These are phyloP conservation scores for Sordaria brevicollis DNA, from an alignment of 495 filamentous ascomycete species.

Conservation along the genomic window DNA sequence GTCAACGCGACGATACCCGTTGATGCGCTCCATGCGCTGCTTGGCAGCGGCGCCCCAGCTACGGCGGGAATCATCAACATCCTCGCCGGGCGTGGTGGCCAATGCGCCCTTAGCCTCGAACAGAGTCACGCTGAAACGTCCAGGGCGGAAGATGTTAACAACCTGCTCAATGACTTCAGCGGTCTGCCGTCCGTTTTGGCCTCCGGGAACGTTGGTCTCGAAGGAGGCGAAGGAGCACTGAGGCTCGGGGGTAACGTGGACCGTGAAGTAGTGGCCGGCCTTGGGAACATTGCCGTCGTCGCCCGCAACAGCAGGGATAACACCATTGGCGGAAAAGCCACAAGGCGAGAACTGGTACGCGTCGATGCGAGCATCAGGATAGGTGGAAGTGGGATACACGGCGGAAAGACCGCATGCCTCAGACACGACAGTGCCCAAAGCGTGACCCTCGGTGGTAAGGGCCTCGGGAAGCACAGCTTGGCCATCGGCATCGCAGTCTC, in stretches of 20 bases:
- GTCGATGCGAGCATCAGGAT: constrained; percentile 89
- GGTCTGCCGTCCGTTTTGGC: constrained; percentile 78
- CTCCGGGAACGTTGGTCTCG: constrained; percentile 95
- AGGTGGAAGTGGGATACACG: constrained; percentile 76
- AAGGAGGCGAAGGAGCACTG: constrained; percentile 98
- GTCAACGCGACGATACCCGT: constrained; percentile 83
- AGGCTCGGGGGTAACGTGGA: constrained; percentile 96
- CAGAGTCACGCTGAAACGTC: constrained; percentile 91
- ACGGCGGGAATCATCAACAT: constrained; percentile 35
- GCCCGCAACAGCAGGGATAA: constrained; percentile 55
- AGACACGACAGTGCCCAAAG: constrained; percentile 85
- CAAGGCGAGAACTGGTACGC: constrained; percentile 96
- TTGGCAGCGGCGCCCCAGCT: constrained; percentile 31
- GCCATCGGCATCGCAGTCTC: constrained; percentile 41
- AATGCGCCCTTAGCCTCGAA: constrained; percentile 73
- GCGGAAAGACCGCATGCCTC: constrained; percentile 82
- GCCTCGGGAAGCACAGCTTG: constrained; percentile 48
- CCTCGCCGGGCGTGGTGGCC: constrained; percentile 23
- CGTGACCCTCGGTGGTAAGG: constrained; percentile 85
- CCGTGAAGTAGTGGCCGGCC: constrained; percentile 89
- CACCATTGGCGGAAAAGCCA: constrained; percentile 96
- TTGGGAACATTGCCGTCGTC: constrained; percentile 30
- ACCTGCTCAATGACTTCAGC: constrained; percentile 88
- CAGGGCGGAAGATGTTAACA: constrained; percentile 88
- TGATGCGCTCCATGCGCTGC: constrained; percentile 68